A percentile compares a stretch with the other conserved stretches of the same genome.
These are phyloP conservation scores for Lyophyllum decastes DNA, from an alignment of 768 basidiomycete genomes.

Conservation along the genomic window DNA sequence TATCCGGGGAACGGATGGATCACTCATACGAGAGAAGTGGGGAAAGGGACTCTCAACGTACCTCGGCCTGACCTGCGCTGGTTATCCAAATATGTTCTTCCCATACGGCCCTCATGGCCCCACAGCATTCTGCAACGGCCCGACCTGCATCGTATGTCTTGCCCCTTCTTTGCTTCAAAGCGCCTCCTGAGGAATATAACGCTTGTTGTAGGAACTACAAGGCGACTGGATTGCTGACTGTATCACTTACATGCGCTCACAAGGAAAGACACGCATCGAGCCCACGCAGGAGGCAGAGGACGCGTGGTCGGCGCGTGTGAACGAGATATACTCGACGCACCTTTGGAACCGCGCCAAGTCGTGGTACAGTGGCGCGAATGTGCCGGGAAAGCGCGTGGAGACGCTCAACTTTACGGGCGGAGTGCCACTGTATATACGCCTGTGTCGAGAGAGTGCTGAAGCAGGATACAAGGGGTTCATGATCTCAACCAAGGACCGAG, in stretches of 20 bases:
- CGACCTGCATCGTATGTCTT: conserved; percentile 23
- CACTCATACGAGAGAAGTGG: conserved; percentile 23
- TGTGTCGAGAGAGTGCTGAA: conserved; percentile 18
- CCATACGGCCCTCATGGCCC: conserved; percentile 26
- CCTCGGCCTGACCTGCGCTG: conserved; percentile 21
- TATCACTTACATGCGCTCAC: conserved; percentile 16
- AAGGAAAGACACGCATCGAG: conserved; percentile 12
- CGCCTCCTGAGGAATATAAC: neutral
- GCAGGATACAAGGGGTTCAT: conserved; percentile 18
- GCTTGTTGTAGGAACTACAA: conserved; percentile 21
- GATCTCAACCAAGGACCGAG: neutral
- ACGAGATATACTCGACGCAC: conserved; percentile 9
- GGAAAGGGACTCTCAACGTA: conserved; percentile 19
- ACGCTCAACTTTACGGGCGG: conserved; percentile 26
- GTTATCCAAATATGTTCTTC: conserved; percentile 29
- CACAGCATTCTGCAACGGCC: conserved; percentile 26
- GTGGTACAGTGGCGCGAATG: conserved; percentile 27
- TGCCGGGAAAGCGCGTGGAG: conserved; percentile 24
- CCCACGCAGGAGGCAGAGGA: conserved; percentile 13
- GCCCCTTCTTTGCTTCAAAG: neutral
- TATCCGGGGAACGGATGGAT: conserved; percentile 21
- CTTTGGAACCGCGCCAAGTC: conserved; percentile 23
- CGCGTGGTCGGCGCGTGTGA: conserved; percentile 12
- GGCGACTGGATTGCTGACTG: conserved; percentile 25
- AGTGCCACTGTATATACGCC: conserved; percentile 17